Evolutionary conservation across 306 rosid genomes (phyloP).

Genomic region (Cucurbita pepo): DNA sequence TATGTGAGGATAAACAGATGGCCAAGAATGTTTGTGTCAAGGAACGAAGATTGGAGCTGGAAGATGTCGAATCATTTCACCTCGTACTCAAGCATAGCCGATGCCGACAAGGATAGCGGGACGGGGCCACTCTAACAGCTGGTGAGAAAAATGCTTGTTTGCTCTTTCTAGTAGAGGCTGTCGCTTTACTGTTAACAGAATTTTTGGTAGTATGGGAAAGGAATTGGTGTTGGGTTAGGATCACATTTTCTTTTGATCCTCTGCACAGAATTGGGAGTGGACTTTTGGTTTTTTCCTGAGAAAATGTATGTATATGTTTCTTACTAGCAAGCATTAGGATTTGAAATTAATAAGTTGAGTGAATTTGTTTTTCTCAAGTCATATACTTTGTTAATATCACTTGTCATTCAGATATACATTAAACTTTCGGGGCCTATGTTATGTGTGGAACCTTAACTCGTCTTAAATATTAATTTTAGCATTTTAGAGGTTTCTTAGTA

Average conservation of each 20-base stretch:
- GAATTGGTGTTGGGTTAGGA: neutral
- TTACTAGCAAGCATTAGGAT: neutral
- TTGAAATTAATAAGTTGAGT: neutral
- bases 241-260: neutral
- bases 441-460: too few species aligned
- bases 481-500: too few species aligned
- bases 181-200: neutral
- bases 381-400: neutral
- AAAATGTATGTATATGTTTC: neutral
- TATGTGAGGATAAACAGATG: constrained; percentile 42
- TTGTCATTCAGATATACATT: too few species aligned
- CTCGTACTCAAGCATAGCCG: constrained; percentile 33
- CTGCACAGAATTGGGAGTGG: neutral
- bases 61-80: constrained; percentile 24
- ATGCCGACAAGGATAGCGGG: constrained; percentile 23
- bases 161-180: neutral
- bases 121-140: constrained; percentile 19
- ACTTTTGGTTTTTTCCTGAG: neutral
- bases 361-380: neutral
- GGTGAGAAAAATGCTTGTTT: neutral
- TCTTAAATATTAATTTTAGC: too few species aligned
- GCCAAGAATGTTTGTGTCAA: constrained; percentile 23
- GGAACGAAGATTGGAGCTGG: constrained; percentile 43
- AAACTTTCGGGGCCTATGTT: too few species aligned
- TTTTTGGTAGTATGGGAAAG: neutral